Conservation (phyloP, 2,329 filamentous ascomycete genomes). For the Sphaerulina vaccinii region DNA sequence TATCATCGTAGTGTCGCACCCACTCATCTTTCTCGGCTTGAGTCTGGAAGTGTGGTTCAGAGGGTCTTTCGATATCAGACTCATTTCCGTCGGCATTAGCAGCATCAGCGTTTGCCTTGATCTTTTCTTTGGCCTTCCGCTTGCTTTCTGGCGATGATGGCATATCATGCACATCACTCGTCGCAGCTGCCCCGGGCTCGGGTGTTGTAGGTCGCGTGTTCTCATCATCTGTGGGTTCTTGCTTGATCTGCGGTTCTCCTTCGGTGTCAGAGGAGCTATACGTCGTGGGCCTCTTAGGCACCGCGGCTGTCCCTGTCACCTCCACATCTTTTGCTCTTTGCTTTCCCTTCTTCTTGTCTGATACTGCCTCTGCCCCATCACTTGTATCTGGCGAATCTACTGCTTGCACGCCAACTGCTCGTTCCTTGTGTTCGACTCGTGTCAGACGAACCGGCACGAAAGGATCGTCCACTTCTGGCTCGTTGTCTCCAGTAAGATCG, state of each 20-base stretch:
- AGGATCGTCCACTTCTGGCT: slow-evolving; percentile 32
- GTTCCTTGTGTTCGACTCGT: slow-evolving; percentile 56
- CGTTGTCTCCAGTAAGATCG: slow-evolving; percentile 51
- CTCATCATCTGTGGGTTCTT: slow-evolving; percentile 53
- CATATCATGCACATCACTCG: slow-evolving; percentile 33
- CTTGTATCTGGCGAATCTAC: slow-evolving; percentile 29
- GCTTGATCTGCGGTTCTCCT: slow-evolving; percentile 48
- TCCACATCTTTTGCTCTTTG: slow-evolving; percentile 43
- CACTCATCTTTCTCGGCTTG: slow-evolving; percentile 54
- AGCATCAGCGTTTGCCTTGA: slow-evolving; percentile 17
- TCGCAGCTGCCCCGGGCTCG: slow-evolving; percentile 19
- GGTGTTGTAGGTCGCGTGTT: slow-evolving; percentile 24
- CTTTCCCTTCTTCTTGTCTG: slow-evolving; percentile 40
- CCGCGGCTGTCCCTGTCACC: slow-evolving; percentile 42
- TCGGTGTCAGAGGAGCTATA: slow-evolving; percentile 42
- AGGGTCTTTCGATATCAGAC: slow-evolving; percentile 22
- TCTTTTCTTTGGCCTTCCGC: slow-evolving; percentile 33
- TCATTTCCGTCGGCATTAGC: slow-evolving; percentile 14
- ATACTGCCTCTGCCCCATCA: slow-evolving; percentile 19
- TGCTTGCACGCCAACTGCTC: slow-evolving; percentile 50
- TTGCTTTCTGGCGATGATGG: slow-evolving; percentile 37
- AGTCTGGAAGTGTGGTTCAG: slow-evolving; percentile 50
- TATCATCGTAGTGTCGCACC: slow-evolving; percentile 48
- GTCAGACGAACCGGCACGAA: slow-evolving; percentile 56
- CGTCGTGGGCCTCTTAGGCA: slow-evolving; percentile 41